Evolutionary conservation across 2,329 filamentous ascomycete genomes (phyloP), one percentile per base, ranked within the genome.

Genomic region (Paraphoma chrysanthemicola): DNA sequence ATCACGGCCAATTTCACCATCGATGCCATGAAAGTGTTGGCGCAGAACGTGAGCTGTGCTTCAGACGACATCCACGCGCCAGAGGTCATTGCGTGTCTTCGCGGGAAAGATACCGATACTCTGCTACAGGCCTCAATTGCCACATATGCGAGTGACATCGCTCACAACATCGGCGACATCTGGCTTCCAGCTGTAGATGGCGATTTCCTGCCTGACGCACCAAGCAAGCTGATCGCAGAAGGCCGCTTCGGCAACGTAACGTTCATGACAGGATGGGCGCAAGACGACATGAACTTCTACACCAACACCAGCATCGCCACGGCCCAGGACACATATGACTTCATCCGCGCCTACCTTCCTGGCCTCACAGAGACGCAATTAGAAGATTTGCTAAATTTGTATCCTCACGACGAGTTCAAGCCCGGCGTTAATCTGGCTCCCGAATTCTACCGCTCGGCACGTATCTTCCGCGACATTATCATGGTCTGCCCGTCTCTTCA

Each of bases 391-490:
- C 60, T 78, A 11, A 45, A 44, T 10, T 59, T 78, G 6, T 79
- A 79, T 50, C 72, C 75, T 0, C 60, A 75, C 1, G 53, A 69
- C 6, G 81, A 85, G 0, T 86, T 85, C 62, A 5, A 63, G 1
- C 68, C 64, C 8, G 64, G 68, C 1, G 77, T 77, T 5, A 78
- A 78, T 43, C 64, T 83, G 1, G 79, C 80, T 2, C 66, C 71
- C 29, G 78, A 86, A 50, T 84, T 83, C 68, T 84, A 81, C 68
- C 82, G 83, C 49, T 63, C 80, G 4, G 78, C 81, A 0, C 74
- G 80, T 31, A 78, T 83, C 18, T 81, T 84, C 60, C 74, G 83
- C 12, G 84, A 86, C 65, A 79, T 85, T 42, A 48, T 84, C 30
- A 81, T 85, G 78, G 73, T 75, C 0, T 85, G 83, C 67, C 78